A percentile compares a stretch with the other conserved stretches of the same genome.
Evolutionary conservation across 1,284 basidiomycete species (phyloP).

Genomic region (Sutorius eximius): DNA sequence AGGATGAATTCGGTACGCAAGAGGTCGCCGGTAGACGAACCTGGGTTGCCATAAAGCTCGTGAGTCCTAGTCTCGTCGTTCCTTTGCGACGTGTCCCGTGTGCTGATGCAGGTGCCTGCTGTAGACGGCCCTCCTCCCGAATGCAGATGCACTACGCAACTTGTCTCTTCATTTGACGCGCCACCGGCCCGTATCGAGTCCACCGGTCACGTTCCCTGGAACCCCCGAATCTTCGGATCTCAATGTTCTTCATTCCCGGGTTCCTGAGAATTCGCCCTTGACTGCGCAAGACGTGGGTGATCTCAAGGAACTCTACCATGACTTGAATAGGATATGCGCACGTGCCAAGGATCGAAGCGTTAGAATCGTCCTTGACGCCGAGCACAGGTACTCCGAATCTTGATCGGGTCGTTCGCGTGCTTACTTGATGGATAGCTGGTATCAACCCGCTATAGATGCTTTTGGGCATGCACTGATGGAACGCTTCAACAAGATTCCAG

Average conservation of each 20-base stretch:
- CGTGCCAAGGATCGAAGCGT: constrained; percentile 61
- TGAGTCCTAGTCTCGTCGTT: constrained; percentile 34
- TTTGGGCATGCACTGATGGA: constrained; percentile 73
- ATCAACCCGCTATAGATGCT: constrained; percentile 84
- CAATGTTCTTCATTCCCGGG: constrained; percentile 18
- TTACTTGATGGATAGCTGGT: constrained; percentile 52
- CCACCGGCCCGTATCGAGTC: constrained; percentile 19
- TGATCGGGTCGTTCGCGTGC: neutral
- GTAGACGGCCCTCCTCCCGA: constrained; percentile 32
- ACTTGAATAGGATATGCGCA: constrained; percentile 59
- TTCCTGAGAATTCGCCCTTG: constrained; percentile 42
- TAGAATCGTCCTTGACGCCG: constrained; percentile 78
- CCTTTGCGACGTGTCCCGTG: neutral
- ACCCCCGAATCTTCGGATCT: constrained; percentile 31
- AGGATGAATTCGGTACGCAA: constrained; percentile 48
- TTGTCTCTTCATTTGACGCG: constrained; percentile 28
- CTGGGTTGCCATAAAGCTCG: constrained; percentile 83
- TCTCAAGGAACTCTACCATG: constrained; percentile 58
- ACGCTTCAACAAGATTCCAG: constrained; percentile 66
- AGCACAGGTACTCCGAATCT: constrained; percentile 54
- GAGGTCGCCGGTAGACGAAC: constrained; percentile 52
- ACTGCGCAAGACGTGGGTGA: constrained; percentile 55
- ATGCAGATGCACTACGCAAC: constrained; percentile 29
- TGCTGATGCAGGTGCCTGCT: constrained; percentile 50
- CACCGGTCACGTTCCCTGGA: constrained; percentile 30